A percentile compares a stretch with the other conserved stretches of the same genome.
Evolutionary conservation across 2,329 filamentous ascomycete species (phyloP).

Genomic region (Xylaria sp.): DNA sequence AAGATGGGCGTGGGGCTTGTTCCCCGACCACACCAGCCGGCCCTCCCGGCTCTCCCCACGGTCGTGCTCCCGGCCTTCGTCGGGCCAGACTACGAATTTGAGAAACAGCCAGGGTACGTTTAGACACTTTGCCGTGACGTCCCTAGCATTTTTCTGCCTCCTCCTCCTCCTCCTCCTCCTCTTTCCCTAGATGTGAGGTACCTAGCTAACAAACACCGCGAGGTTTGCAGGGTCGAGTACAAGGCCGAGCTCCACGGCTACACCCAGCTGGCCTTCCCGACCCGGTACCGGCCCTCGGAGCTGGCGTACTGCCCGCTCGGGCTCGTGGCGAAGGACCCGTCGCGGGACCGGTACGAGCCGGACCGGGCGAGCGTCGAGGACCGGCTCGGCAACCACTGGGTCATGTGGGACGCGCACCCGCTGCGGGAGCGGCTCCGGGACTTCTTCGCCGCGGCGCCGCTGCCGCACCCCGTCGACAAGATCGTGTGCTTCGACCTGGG

Average conservation of each 20-base stretch:
- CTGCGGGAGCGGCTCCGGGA: constrained; percentile 7
- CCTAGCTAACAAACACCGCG: no score
- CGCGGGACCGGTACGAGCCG: not conserved
- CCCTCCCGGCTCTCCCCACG: not conserved
- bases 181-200: no score
- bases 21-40: not conserved
- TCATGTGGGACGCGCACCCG: constrained; percentile 3
- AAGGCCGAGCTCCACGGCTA: constrained; percentile 16
- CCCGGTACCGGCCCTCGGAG: not conserved
- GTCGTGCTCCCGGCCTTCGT: constrained; percentile 6
- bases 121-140: not conserved
- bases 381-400: constrained; percentile 1
- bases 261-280: constrained; percentile 10
- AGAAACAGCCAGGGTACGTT: constrained; percentile 9
- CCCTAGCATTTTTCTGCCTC: no score
- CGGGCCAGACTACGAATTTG: not conserved
- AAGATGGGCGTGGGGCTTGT: not conserved
- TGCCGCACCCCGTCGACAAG: constrained; percentile 15
- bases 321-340: not conserved
- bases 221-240: constrained; percentile 6
- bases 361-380: not conserved
- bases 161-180: no score
- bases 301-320: constrained; percentile 12
- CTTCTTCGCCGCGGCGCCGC: constrained; percentile 15
- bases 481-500: constrained; percentile 20